phyloP scores from a whole-genome alignment of 2,329 filamentous ascomycete species.

The Ophiostoma novo-ulmi region DNA sequence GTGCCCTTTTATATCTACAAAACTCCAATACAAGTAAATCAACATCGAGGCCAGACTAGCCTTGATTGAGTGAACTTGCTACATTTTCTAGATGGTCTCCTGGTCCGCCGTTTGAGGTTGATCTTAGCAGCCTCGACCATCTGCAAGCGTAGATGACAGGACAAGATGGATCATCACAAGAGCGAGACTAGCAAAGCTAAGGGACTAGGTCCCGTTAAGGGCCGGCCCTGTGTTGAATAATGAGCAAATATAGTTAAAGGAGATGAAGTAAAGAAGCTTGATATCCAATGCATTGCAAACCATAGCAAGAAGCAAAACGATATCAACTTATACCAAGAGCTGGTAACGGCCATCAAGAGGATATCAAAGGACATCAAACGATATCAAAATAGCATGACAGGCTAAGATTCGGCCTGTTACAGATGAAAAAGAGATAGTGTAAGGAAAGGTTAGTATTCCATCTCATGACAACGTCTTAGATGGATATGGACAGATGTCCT shows the following conservation, averaged over 20 bases:
- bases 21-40: background rate
- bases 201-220: background rate
- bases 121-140: constrained; percentile 9
- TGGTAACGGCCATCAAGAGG: background rate
- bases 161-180: background rate
- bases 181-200: background rate
- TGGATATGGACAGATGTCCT: background rate
- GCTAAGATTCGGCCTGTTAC: background rate
- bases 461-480: background rate
- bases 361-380: background rate
- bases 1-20: background rate
- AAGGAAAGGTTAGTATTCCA: background rate
- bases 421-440: background rate
- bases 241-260: background rate
- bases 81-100: constrained; percentile 14
- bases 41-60: constrained; percentile 16
- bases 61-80: constrained; percentile 18
- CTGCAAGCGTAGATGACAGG: background rate
- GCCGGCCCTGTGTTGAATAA: background rate
- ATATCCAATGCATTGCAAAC: background rate
- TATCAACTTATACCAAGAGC: background rate
- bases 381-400: background rate
- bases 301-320: background rate
- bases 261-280: background rate
- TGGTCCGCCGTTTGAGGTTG: constrained; percentile 23